Base-by-base conservation (phyloP, 2,329 filamentous ascomycete genomes). In the Penicillium sp. region DNA sequence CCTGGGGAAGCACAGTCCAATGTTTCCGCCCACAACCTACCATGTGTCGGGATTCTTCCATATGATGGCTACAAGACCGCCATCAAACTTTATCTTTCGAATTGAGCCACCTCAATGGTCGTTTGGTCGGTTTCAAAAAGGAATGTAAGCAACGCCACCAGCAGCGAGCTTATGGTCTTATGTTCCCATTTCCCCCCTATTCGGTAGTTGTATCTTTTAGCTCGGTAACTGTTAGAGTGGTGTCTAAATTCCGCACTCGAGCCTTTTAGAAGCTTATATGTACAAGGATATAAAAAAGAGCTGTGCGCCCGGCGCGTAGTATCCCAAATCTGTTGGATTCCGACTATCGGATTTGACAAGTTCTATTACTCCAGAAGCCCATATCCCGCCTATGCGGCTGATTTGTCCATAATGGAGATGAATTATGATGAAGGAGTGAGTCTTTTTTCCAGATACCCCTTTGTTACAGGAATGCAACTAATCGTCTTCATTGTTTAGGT, bases 371-470 rank as follows among this genome's bases (percentile, higher is more conserved):
- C 33, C 33, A 37, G 29, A 2, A 18, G 2, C n/a, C 12, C 5
- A 15, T 14, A 6, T 31, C 29, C 29, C 29, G 8, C 41, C 41
- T 44, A 22, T 18, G 11, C 12, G 15, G n/a, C 15, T 12, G 14
- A 31, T 20, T 31, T 48, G n/a, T 6, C 15, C 29, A 67, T 37
- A n/a, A 80, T 80, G 77, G 76, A 79, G 73, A 79, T 78, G 74
- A 78, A 79, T 59, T 75, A 78, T 58, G 73, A 77, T 71, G 74
- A 75, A 59, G 62, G 63, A 53, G 75, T 73, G 61, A 54, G 71
- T 65, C 8, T 11, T 26, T 11, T 26, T 14, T 2, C 29, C 29
- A 6, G 4, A 2, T 14, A 6, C 18, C 23, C 33, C 8, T 29
- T n/a, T 25, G 9, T 18, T 9, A 25, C 8, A 31, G 26, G 22